Conservation (phyloP, 306 rosid species). For the Acmispon strigosus region DNA sequence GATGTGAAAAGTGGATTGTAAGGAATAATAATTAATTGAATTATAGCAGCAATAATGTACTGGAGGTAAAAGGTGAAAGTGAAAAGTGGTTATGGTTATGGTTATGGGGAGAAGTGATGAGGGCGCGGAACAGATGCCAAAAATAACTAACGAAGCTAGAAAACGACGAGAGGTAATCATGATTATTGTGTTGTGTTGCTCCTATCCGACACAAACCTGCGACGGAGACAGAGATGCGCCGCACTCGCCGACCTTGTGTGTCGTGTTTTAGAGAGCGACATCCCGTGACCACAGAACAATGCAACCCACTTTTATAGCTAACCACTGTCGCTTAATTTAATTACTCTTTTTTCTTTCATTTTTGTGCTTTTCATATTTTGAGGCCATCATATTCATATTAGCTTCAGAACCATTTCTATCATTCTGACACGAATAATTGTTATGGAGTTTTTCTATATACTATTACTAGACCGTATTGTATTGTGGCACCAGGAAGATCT, state of each 20-base stretch:
- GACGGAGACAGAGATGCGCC: conserved; percentile 45
- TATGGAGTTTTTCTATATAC: no score
- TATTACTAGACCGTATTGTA: no score
- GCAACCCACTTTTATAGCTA: neutral
- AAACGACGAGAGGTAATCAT: neutral
- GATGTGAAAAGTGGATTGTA: no score
- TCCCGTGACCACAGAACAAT: neutral
- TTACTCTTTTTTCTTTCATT: no score
- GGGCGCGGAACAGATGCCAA: neutral
- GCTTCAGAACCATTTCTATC: no score
- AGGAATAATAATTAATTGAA: no score
- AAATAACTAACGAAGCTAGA: neutral
- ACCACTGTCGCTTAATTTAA: neutral
- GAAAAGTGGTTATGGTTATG: neutral
- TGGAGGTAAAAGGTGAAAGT: neutral
- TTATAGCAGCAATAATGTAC: no score
- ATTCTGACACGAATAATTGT: no score
- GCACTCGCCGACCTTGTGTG: conserved; percentile 46
- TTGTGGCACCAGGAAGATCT: no score
- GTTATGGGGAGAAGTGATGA: no score
- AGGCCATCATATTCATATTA: no score
- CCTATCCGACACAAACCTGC: conserved; percentile 19
- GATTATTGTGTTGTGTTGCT: neutral
- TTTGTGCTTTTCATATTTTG: no score
- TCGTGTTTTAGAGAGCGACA: conserved; percentile 29